Conservation (phyloP, 1,284 basidiomycete species). For the Farysia itapuensis region DNA sequence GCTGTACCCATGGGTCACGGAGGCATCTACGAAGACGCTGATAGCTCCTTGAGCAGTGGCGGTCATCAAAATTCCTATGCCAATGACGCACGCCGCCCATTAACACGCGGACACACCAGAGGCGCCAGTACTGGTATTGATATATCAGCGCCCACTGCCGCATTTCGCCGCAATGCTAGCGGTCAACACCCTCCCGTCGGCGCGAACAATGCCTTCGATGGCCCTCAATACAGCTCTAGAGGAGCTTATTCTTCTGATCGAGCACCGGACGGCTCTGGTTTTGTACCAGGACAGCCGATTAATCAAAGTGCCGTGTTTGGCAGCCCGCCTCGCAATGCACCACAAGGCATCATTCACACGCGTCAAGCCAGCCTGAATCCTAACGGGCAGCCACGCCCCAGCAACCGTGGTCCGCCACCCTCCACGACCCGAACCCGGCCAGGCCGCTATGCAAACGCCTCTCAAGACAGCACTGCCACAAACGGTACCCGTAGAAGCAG, state of each 20-base stretch:
- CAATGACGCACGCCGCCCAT: conserved; percentile 12
- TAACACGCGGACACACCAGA: conserved; percentile 19
- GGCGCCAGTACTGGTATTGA: conserved; percentile 35
- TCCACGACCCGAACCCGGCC: conserved; percentile 24
- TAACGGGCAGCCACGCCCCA: conserved; percentile 7
- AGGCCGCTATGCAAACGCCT: conserved; percentile 13
- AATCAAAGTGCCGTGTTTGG: conserved; percentile 21
- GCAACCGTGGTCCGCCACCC: conserved; percentile 23
- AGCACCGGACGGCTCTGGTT: conserved; percentile 32
- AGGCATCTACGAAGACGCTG: conserved; percentile 24
- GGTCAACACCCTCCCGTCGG: conserved; percentile 27
- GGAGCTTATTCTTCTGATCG: neutral
- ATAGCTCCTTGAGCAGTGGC: conserved; percentile 20
- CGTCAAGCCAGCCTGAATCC: conserved; percentile 6
- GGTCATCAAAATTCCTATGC: no score
- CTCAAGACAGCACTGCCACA: conserved; percentile 1
- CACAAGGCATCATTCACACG: conserved; percentile 13
- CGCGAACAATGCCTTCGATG: conserved; percentile 15
- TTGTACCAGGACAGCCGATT: conserved; percentile 32
- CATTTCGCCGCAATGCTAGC: conserved; percentile 35
- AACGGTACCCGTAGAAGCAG: conserved; percentile 23
- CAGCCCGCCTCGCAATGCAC: conserved; percentile 16
- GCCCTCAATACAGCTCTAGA: neutral
- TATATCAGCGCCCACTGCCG: conserved; percentile 28
- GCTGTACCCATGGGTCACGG: conserved; percentile 38